phyloP scores from a whole-genome alignment of 192 early-diverging fungal species.

The Piromyces finnis region DNA sequence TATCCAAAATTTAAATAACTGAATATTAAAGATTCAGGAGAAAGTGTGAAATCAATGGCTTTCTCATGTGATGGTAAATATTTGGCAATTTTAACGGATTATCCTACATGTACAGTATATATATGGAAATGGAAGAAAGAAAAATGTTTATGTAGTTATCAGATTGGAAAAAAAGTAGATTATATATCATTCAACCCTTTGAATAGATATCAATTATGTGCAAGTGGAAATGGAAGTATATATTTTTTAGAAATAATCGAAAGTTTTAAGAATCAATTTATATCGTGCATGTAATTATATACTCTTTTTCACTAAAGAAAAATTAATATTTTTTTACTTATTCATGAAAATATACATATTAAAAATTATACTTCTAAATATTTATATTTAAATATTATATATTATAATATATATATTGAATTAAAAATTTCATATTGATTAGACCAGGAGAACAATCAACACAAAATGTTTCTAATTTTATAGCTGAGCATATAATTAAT shows the following conservation, averaged over 20 bases:
- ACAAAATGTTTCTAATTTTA: neutral
- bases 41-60: neutral
- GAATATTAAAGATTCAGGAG: too few relatives aligned
- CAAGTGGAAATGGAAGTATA: neutral
- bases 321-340: neutral
- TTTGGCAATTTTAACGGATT: neutral
- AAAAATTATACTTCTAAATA: too few relatives aligned
- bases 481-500: neutral
- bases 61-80: neutral
- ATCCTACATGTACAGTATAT: neutral
- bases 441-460: neutral
- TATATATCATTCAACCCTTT: neutral
- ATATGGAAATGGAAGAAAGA: neutral
- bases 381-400: too few relatives aligned
- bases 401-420: too few relatives aligned
- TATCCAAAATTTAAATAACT: too few relatives aligned
- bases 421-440: too few relatives aligned
- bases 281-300: neutral
- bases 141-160: neutral
- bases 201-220: neutral
- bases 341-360: neutral
- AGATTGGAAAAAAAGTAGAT: neutral
- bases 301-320: too few relatives aligned
- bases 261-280: neutral
- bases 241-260: neutral